Evolutionary conservation across 176 grass and related monocot genomes (phyloP), one percentile per base, ranked within the genome.

Genomic region (Bromus sterilis): DNA sequence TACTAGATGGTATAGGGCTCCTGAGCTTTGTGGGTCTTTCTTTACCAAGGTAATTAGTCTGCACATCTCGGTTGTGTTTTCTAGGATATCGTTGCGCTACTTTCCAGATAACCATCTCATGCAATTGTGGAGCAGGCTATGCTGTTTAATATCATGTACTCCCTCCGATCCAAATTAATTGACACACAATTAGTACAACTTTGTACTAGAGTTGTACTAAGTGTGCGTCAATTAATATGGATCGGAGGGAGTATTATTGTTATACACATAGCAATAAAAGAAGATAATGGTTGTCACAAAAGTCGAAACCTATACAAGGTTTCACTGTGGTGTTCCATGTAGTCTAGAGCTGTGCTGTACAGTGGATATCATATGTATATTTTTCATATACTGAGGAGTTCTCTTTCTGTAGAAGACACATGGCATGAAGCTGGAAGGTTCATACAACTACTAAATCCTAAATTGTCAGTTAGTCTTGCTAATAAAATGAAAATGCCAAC

Each of bases 1-100:
- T 81, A 98, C 95, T 72, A 98, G 95, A 86, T 98, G 95, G 95
- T 98, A 98, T 55, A 95, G 95, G 76, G 95, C 95, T 56, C 95
- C 95, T 80, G 95, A 97, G 82, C 63, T 97, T 37, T 97, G 95
- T 46, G 95, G 95, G 61, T 98, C 95, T 76, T 98, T 98, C 86
- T 98, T 98, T 85, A 86, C 92, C 51, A 98, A 98, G 95, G 95
- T 95, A 83, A 77, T 77, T 76, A 80, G 55, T 78, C 25, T 46
- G 65, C 81, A 67, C 32, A 68, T 74, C 32, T 86, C 34, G 43
- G 21, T 16, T 56, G 76, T 78, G 60, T 76, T 79, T 83, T n/a
- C 48, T 59, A 40, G 7, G 53, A 39, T 76, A 56, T 32, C 66
- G 46, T 28, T 76, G 10, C n/a, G 20, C 48, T 67, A 74, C 44